A percentile compares a stretch with the other conserved stretches of the same genome.
phyloP scores from a whole-genome alignment of 2,329 filamentous ascomycete species.

The Aaosphaeria pasadenensis region DNA sequence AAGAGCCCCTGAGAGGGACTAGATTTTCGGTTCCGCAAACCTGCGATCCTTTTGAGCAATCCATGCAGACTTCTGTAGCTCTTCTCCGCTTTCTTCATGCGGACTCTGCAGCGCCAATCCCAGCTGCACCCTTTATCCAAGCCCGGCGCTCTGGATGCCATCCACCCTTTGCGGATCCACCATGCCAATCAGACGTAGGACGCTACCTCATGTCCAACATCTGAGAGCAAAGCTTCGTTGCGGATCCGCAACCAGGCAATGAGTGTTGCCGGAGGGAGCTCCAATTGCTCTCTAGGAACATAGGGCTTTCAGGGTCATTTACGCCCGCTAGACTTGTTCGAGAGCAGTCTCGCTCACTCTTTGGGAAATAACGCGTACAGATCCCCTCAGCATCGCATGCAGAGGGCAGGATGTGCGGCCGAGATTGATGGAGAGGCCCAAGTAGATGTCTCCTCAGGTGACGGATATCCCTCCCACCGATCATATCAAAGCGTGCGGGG shows the following conservation, averaged over 20 bases:
- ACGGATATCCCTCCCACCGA: constrained; percentile 22
- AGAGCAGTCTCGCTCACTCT: constrained; percentile 8
- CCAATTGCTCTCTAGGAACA: constrained; percentile 5
- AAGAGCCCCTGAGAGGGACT: too few relatives aligned
- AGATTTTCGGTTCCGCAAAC: constrained; percentile 20
- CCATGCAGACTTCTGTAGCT: constrained; percentile 3
- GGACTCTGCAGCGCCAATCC: constrained; percentile 17
- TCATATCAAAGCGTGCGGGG: constrained; percentile 25
- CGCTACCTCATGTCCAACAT: constrained; percentile 5
- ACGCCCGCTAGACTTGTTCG: constrained; percentile 8
- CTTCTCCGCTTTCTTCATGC: constrained; percentile 24
- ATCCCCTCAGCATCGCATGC: constrained; percentile 12
- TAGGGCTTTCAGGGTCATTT: constrained; percentile 8
- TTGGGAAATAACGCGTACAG: constrained; percentile 12
- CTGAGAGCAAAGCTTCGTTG: constrained; percentile 13
- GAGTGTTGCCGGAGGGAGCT: constrained; percentile 5
- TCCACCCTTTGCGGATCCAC: constrained; percentile 6
- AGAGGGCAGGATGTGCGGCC: not conserved
- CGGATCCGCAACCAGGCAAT: constrained; percentile 30
- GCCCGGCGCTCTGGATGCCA: constrained; percentile 16
- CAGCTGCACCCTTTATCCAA: constrained; percentile 13
- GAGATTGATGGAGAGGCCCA: constrained; percentile 4
- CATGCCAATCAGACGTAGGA: constrained; percentile 18
- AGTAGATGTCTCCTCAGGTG: constrained; percentile 6
- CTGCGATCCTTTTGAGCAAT: constrained; percentile 13